Percentiles rank a stretch among this genome's conserved stretches.
These are phyloP conservation scores for Monosporascus sp. DNA, from an alignment of 2,329 filamentous ascomycete species.

Conservation along the genomic window DNA sequence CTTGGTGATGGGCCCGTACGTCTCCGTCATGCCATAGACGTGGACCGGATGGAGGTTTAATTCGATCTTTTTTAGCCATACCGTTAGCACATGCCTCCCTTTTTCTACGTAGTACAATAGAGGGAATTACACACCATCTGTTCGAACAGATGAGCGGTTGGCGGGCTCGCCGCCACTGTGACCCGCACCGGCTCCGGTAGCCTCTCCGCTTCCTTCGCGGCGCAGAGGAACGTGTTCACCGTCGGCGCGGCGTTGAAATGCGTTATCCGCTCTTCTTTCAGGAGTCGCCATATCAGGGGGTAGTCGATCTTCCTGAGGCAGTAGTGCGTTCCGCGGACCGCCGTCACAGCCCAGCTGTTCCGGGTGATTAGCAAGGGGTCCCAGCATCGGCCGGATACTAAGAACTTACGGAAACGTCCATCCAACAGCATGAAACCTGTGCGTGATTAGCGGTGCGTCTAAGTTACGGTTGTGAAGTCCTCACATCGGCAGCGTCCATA, in stretches of 20 bases:
- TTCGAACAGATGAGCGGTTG: conserved; percentile 84
- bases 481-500: conserved; percentile 92
- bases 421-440: conserved; percentile 60
- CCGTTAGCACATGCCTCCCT: too few species aligned
- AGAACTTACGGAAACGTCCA: conserved; percentile 68
- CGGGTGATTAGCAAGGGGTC: background rate
- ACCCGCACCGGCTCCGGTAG: conserved; percentile 72
- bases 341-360: conserved; percentile 72
- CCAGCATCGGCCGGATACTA: too few species aligned
- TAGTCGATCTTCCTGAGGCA: conserved; percentile 96
- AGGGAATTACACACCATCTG: conserved; percentile 61
- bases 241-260: conserved; percentile 96
- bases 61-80: conserved; percentile 18
- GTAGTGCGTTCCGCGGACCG: conserved; percentile 89
- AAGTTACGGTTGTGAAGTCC: conserved; percentile 28
- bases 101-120: background rate
- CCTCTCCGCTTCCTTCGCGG: conserved; percentile 65
- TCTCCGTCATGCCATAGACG: conserved; percentile 84
- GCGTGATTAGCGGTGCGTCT: background rate
- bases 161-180: conserved; percentile 88
- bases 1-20: conserved; percentile 93
- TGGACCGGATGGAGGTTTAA: conserved; percentile 89
- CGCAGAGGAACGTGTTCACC: conserved; percentile 89
- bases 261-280: conserved; percentile 82
- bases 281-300: conserved; percentile 79